phyloP scores from a whole-genome alignment of 1,284 basidiomycete genomes.

The Singerocomus inundabilis region DNA sequence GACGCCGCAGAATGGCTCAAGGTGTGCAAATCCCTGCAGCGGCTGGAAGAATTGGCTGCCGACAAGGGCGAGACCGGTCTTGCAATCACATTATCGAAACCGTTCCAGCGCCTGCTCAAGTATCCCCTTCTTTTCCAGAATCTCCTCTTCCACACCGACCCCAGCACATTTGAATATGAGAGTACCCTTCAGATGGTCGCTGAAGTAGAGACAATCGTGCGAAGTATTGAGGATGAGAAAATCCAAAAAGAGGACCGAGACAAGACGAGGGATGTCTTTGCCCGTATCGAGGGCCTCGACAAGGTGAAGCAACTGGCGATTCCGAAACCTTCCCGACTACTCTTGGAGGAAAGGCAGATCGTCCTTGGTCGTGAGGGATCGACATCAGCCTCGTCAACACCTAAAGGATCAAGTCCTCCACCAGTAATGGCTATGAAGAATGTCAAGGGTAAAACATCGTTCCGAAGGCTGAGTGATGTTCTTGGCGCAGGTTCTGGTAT shows the following conservation, averaged over 20 bases:
- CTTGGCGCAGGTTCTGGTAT: conserved; percentile 55
- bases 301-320: conserved; percentile 84
- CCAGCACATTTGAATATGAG: conserved; percentile 96
- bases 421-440: conserved; percentile 51
- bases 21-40: conserved; percentile 67
- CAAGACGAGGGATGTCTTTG: conserved; percentile 90
- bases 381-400: conserved; percentile 25
- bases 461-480: conserved; percentile 83
- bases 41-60: conserved; percentile 76
- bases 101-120: conserved; percentile 95
- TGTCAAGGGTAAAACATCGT: conserved; percentile 76
- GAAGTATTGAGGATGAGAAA: conserved; percentile 97
- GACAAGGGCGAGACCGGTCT: conserved; percentile 92
- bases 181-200: conserved; percentile 95
- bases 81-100: conserved; percentile 92
- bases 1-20: conserved; percentile 75
- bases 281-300: conserved; percentile 93
- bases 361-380: conserved; percentile 30
- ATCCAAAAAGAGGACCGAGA: conserved; percentile 94
- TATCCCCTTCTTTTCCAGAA: conserved; percentile 98
- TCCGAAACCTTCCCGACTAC: conserved; percentile 83
- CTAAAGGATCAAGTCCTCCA: conserved; percentile 52
- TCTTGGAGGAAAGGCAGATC: conserved; percentile 80
- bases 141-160: conserved; percentile 94
- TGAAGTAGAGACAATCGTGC: conserved; percentile 92